Evolutionary conservation across 208 protist genomes (phyloP).

Genomic region (Crithidia fasciculata): DNA sequence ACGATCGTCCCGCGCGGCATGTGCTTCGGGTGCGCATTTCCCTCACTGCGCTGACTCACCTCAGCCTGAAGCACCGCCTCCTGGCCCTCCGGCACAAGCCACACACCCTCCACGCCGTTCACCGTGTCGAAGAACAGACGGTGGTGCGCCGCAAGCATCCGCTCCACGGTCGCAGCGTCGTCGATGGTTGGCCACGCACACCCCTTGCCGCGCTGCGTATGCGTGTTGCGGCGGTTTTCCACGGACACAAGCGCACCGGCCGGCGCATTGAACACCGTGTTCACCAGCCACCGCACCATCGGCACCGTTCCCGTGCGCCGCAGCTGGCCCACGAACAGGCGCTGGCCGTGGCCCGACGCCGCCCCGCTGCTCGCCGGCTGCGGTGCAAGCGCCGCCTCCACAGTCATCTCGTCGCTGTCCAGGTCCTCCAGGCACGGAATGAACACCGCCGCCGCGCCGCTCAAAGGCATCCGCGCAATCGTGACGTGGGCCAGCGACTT

Average conservation of each 20-base stretch:
- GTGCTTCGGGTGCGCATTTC: constrained; percentile 48
- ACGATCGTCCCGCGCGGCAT: constrained; percentile 74
- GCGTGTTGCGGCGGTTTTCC: constrained; percentile 72
- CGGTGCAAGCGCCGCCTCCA: constrained; percentile 44
- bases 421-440: constrained; percentile 74
- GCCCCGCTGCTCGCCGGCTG: constrained; percentile 1
- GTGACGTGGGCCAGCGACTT: constrained; percentile 51
- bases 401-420: constrained; percentile 43
- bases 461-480: constrained; percentile 50
- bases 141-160: constrained; percentile 61
- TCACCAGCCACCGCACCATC: constrained; percentile 76
- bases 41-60: constrained; percentile 25
- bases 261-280: constrained; percentile 54
- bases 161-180: constrained; percentile 36
- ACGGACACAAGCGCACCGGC: constrained; percentile 48
- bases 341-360: constrained; percentile 12
- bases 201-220: constrained; percentile 68
- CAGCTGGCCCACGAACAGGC: constrained; percentile 84
- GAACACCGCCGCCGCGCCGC: constrained; percentile 56
- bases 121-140: constrained; percentile 71
- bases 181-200: constrained; percentile 74
- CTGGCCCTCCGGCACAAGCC: constrained; percentile 37
- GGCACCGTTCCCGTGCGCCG: constrained; percentile 71
- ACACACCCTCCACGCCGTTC: constrained; percentile 69
- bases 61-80: constrained; percentile 39